phyloP scores from a whole-genome alignment of 2,329 filamentous ascomycete genomes.

The Gaeumannomyces sp. region DNA sequence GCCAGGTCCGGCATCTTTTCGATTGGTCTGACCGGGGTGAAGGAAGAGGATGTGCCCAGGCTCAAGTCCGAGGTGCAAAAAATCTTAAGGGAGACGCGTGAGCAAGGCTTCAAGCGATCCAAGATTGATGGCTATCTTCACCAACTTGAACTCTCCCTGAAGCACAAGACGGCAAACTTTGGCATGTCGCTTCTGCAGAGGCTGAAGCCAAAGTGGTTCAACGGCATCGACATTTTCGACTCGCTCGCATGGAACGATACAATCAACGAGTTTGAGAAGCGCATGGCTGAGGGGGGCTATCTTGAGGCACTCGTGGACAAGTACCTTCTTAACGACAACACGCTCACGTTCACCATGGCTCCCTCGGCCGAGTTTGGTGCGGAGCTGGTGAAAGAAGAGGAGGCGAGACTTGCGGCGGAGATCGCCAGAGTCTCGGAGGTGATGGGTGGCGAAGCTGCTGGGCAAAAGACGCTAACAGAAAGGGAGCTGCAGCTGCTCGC shows the following conservation, averaged over 20 bases:
- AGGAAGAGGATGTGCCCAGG: slow-evolving; percentile 68
- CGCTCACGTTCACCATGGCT: slow-evolving; percentile 88
- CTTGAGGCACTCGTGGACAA: slow-evolving; percentile 81
- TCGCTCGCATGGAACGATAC: slow-evolving; percentile 88
- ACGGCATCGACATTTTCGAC: slow-evolving; percentile 87
- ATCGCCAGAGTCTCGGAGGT: slow-evolving; percentile 63
- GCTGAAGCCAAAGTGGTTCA: slow-evolving; percentile 90
- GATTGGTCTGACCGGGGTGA: slow-evolving; percentile 84
- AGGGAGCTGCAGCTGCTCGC: slow-evolving; percentile 74
- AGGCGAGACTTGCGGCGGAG: slow-evolving; percentile 64
- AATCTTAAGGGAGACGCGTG: slow-evolving; percentile 62
- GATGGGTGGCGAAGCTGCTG: slow-evolving; percentile 65
- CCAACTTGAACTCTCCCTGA: slow-evolving; percentile 84
- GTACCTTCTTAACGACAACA: slow-evolving; percentile 82
- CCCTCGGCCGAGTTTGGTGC: slow-evolving; percentile 71
- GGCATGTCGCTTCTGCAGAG: slow-evolving; percentile 86
- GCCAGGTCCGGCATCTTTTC: slow-evolving; percentile 78
- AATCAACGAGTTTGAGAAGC: slow-evolving; percentile 72
- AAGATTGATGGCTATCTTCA: slow-evolving; percentile 95
- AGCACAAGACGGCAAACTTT: slow-evolving; percentile 95
- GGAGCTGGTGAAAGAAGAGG: slow-evolving; percentile 71
- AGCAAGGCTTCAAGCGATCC: slow-evolving; percentile 76
- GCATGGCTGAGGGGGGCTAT: slow-evolving; percentile 70
- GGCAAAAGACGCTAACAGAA: slow-evolving; percentile 64
- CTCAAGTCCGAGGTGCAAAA: slow-evolving; percentile 69